These are phyloP conservation scores for Beverwykella pulmonaria DNA, from an alignment of 495 filamentous ascomycete genomes.

Conservation along the genomic window DNA sequence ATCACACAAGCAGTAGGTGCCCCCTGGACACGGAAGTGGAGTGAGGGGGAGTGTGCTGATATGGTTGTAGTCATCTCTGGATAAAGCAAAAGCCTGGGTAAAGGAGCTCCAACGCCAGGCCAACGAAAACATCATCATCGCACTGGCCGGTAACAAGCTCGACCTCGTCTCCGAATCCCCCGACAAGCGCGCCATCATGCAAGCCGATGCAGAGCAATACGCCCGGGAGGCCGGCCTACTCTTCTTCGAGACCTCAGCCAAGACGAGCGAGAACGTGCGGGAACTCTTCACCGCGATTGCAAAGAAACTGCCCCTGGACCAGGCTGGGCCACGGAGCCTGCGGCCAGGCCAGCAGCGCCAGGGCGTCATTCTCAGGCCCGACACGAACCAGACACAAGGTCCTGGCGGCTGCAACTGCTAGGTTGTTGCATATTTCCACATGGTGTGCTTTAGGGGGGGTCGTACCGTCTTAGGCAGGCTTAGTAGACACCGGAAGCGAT, in stretches of 20 bases:
- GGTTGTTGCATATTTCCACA: conserved; percentile 6
- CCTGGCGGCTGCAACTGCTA: conserved; percentile 79
- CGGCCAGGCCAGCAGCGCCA: conserved; percentile 70
- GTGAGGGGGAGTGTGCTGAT: conserved; percentile 33
- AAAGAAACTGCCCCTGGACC: conserved; percentile 93
- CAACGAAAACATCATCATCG: conserved; percentile 99
- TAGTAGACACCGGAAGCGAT: neutral
- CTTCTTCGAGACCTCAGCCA: conserved; percentile 97
- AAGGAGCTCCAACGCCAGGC: conserved; percentile 98
- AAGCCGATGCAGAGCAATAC: conserved; percentile 91
- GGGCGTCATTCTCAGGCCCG: conserved; percentile 79
- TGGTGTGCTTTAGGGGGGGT: conserved; percentile 1
- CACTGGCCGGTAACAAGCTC: conserved; percentile 94
- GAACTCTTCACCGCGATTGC: conserved; percentile 98
- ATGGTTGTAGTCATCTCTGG: conserved; percentile 74
- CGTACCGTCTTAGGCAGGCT: neutral
- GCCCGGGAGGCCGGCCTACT: conserved; percentile 88
- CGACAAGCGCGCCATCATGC: conserved; percentile 87
- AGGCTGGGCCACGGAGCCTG: conserved; percentile 82
- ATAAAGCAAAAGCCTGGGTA: conserved; percentile 99
- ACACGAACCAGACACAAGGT: conserved; percentile 73
- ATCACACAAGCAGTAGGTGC: conserved; percentile 92
- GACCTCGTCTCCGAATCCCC: conserved; percentile 89
- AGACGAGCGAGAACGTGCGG: conserved; percentile 92
- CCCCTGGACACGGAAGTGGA: neutral